Percentiles rank a stretch among this genome's conserved stretches.
Evolutionary conservation across 2,329 filamentous ascomycete genomes (phyloP).

Genomic region (Penicillium oxalicum): DNA sequence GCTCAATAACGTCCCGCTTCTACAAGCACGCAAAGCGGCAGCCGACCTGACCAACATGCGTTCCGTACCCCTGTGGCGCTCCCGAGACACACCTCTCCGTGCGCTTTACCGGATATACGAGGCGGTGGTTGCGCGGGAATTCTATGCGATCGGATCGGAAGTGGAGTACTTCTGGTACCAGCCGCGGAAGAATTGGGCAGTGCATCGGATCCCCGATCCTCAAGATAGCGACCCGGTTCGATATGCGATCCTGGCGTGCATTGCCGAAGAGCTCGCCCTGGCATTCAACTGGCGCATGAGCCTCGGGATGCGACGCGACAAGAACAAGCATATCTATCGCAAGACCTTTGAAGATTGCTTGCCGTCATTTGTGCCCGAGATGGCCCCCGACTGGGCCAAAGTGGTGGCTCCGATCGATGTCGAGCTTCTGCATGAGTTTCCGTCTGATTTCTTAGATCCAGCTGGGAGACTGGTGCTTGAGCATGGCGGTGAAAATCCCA

Average conservation of each 20-base stretch:
- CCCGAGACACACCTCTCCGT: slow-evolving; percentile 25
- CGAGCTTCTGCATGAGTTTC: slow-evolving; percentile 7
- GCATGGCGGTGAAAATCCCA: slow-evolving; percentile 11
- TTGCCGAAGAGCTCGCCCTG: slow-evolving; percentile 19
- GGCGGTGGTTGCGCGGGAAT: slow-evolving; percentile 14
- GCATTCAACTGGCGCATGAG: slow-evolving; percentile 25
- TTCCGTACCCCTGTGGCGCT: slow-evolving; percentile 22
- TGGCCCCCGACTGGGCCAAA: slow-evolving; percentile 16
- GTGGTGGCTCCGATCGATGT: slow-evolving; percentile 14
- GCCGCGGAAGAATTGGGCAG: slow-evolving; percentile 12
- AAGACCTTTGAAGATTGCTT: slow-evolving; percentile 17
- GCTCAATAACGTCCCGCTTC: slow-evolving; percentile 10
- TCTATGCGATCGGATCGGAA: slow-evolving; percentile 18
- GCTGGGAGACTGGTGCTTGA: slow-evolving; percentile 20
- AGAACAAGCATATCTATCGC: slow-evolving; percentile 20
- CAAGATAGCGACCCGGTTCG: slow-evolving; percentile 23
- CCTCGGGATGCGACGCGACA: slow-evolving; percentile 20
- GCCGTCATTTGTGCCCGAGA: slow-evolving; percentile 19
- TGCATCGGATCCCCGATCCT: slow-evolving; percentile 21
- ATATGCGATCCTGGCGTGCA: slow-evolving; percentile 24
- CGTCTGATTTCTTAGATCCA: slow-evolving; percentile 8
- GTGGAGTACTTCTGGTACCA: slow-evolving; percentile 24
- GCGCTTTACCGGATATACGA: slow-evolving; percentile 28
- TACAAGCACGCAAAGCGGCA: slow-evolving; percentile 12
- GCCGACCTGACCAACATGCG: slow-evolving; percentile 22